These are phyloP conservation scores for Umbelopsis sp. DNA, from an alignment of 192 early-diverging fungal genomes.

Conservation along the genomic window DNA sequence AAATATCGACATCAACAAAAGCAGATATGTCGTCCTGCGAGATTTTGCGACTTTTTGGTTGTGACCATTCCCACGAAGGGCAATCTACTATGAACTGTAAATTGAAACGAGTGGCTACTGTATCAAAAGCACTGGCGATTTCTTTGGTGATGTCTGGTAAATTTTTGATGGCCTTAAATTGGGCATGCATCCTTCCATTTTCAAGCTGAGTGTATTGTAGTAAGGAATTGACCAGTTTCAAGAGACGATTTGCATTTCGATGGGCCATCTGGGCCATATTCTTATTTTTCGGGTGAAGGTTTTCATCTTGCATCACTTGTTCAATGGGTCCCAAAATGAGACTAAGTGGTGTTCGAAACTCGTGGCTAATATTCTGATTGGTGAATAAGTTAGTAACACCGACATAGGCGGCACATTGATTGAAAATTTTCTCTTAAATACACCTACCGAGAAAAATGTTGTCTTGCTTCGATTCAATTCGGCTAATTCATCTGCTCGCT, in stretches of 20 bases:
- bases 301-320: neutral
- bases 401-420: too few relatives aligned
- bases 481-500: neutral
- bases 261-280: constrained; percentile 52
- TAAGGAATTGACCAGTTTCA: constrained; percentile 59
- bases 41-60: neutral
- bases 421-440: neutral
- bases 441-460: constrained; percentile 4
- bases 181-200: constrained; percentile 54
- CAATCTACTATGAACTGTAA: constrained; percentile 35
- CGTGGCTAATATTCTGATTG: constrained; percentile 8
- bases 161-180: constrained; percentile 43
- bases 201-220: constrained; percentile 60
- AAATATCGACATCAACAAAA: constrained; percentile 64
- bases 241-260: constrained; percentile 52
- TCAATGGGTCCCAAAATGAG: constrained; percentile 16
- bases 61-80: neutral
- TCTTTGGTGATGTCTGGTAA: constrained; percentile 50
- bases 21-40: constrained; percentile 38
- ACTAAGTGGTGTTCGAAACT: constrained; percentile 10
- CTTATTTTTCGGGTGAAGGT: constrained; percentile 48
- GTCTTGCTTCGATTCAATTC: constrained; percentile 12
- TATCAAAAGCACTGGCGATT: constrained; percentile 57
- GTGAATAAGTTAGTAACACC: neutral
- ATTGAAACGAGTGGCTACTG: constrained; percentile 48